Conservation (phyloP, 129 eudicot species). For the Glebionis coronaria region DNA sequence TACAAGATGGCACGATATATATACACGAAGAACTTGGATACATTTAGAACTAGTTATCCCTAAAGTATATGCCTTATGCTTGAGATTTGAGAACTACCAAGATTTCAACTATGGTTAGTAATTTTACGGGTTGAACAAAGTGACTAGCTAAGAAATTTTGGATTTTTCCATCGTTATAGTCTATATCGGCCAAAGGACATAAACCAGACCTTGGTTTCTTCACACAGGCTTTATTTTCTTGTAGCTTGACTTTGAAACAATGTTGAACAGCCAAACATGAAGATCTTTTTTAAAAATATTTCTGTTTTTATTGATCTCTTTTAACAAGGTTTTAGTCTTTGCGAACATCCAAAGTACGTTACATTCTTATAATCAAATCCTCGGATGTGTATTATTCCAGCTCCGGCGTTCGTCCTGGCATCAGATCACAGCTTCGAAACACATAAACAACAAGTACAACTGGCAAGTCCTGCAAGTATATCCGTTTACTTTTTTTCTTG, state of each 20-base stretch:
- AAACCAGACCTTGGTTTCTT: constrained; percentile 1
- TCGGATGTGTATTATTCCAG: not conserved
- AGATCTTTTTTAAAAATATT: not conserved
- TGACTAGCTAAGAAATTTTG: not conserved
- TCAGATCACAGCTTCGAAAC: not conserved
- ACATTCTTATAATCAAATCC: constrained; percentile 6
- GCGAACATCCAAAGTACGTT: not conserved
- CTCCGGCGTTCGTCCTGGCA: not conserved
- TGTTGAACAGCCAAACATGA: constrained; percentile 4
- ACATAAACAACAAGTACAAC: not conserved
- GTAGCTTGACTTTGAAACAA: not conserved
- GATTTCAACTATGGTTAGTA: not conserved
- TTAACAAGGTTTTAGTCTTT: not conserved
- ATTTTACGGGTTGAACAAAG: not conserved
- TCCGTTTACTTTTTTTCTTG: not conserved
- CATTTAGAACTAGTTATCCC: no score
- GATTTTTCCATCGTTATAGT: not conserved
- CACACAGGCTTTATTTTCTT: not conserved
- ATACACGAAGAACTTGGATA: not conserved
- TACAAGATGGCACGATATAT: not conserved
- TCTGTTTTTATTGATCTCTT: not conserved
- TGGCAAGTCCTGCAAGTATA: not conserved
- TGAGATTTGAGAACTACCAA: not conserved
- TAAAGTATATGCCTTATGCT: constrained; percentile 18
- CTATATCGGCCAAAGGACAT: not conserved